phyloP scores from a whole-genome alignment of 2,329 filamentous ascomycete species.

The Calycina herbarum region DNA sequence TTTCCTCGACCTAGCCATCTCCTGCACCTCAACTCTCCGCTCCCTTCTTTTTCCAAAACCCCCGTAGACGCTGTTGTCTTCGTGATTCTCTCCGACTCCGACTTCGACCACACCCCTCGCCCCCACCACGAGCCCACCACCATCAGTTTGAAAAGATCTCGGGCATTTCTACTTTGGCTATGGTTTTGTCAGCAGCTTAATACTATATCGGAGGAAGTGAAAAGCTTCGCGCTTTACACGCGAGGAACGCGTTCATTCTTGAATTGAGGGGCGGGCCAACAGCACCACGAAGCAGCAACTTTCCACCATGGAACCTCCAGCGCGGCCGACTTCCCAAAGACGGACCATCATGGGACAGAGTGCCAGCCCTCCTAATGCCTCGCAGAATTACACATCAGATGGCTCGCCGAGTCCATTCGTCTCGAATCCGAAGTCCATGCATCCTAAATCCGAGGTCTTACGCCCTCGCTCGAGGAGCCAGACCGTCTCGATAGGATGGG shows the following conservation, averaged over 20 bases:
- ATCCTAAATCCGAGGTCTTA: slow-evolving; percentile 24
- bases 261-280: slow-evolving; percentile 27
- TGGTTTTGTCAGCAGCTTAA: background rate
- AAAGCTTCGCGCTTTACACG: slow-evolving; percentile 26
- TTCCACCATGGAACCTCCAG: slow-evolving; percentile 32
- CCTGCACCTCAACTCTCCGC: background rate
- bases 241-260: slow-evolving; percentile 32
- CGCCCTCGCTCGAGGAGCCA: slow-evolving; percentile 27
- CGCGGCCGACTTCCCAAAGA: slow-evolving; percentile 26
- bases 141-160: slow-evolving; percentile 1
- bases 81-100: slow-evolving; percentile 1
- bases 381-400: slow-evolving; percentile 25
- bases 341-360: slow-evolving; percentile 25
- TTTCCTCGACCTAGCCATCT: background rate
- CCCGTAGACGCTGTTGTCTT: background rate
- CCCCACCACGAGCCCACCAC: slow-evolving; percentile 5
- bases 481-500: slow-evolving; percentile 33
- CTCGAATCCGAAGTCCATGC: slow-evolving; percentile 28
- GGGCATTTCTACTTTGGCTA: background rate
- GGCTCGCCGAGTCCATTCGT: slow-evolving; percentile 33
- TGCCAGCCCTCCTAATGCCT: slow-evolving; percentile 12
- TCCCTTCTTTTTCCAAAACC: background rate
- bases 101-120: slow-evolving; percentile 1
- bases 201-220: slow-evolving; percentile 20
- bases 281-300: slow-evolving; percentile 15